Evolutionary conservation across 805 yeast genomes (phyloP).

Genomic region (Starmerella scarabaei): DNA sequence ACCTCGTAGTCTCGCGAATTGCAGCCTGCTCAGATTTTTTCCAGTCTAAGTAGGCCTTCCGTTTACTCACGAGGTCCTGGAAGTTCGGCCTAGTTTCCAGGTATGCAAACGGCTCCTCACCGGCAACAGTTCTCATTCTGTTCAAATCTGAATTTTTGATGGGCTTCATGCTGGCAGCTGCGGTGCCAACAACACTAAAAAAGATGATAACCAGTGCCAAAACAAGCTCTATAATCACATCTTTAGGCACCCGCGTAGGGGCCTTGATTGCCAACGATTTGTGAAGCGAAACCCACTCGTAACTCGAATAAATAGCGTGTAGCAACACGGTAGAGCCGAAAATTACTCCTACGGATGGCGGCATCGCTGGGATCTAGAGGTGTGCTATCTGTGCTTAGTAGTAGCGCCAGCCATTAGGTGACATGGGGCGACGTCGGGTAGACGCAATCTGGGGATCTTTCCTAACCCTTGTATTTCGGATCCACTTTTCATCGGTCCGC

Average conservation of each 20-base stretch:
- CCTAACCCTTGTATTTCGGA: too few relatives aligned
- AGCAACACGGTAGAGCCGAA: conserved; percentile 9
- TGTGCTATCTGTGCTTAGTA: too few relatives aligned
- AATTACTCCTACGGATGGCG: conserved; percentile 1
- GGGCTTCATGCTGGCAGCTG: conserved; percentile 32
- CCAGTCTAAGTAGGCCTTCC: conserved; percentile 33
- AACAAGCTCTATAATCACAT: conserved; percentile 39
- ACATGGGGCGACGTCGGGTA: too few relatives aligned
- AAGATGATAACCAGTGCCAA: conserved; percentile 36
- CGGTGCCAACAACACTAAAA: conserved; percentile 26
- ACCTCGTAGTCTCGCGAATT: too few relatives aligned
- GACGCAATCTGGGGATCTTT: too few relatives aligned
- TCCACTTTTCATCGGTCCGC: too few relatives aligned
- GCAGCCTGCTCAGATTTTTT: conserved; percentile 1
- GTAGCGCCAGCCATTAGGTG: too few relatives aligned
- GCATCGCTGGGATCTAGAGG: too few relatives aligned
- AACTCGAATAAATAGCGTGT: conserved; percentile 15
- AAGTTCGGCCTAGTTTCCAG: conserved; percentile 41
- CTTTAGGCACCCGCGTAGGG: conserved; percentile 4
- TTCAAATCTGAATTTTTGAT: conserved; percentile 40
- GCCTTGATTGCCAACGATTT: conserved; percentile 4
- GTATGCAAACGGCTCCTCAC: conserved; percentile 35
- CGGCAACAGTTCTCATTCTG: conserved; percentile 35
- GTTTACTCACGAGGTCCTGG: conserved; percentile 35
- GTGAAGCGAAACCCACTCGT: conserved; percentile 11